Conservation (phyloP, 1,284 basidiomycete species). For the Leccinum fallax region DNA sequence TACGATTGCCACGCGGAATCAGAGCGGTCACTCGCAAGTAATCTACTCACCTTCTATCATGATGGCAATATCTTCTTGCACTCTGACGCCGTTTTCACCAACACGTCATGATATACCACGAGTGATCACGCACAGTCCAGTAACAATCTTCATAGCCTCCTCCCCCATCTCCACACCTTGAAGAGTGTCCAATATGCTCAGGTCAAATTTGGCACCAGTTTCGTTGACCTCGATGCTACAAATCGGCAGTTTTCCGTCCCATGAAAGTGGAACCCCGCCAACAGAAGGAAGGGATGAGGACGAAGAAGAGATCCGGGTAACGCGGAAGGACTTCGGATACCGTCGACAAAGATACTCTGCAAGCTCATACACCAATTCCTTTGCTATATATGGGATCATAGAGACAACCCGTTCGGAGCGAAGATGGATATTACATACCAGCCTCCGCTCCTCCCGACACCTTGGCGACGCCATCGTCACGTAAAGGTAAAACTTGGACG, state of each 20-base stretch:
- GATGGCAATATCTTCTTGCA: conserved; percentile 75
- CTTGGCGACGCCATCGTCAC: conserved; percentile 44
- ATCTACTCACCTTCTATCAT: conserved; percentile 71
- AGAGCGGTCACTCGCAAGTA: conserved; percentile 16
- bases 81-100: conserved; percentile 33
- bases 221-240: conserved; percentile 54
- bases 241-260: conserved; percentile 54
- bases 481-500: conserved; percentile 47
- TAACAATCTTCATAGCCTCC: conserved; percentile 61
- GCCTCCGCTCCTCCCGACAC: conserved; percentile 53
- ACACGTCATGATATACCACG: conserved; percentile 1
- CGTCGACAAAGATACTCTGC: conserved; percentile 62
- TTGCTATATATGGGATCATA: conserved; percentile 40
- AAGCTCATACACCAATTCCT: conserved; percentile 65
- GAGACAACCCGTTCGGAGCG: conserved; percentile 29
- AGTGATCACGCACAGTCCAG: conserved; percentile 51
- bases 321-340: conserved; percentile 59
- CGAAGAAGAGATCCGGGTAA: conserved; percentile 43
- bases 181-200: conserved; percentile 41
- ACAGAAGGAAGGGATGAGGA: conserved; percentile 19
- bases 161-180: conserved; percentile 37
- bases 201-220: conserved; percentile 50
- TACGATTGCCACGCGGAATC: conserved; percentile 12
- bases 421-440: conserved; percentile 40
- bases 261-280: conserved; percentile 42